These are phyloP conservation scores for Rhynchospora breviuscula DNA, from an alignment of 176 grass and related monocot genomes.

Conservation along the genomic window DNA sequence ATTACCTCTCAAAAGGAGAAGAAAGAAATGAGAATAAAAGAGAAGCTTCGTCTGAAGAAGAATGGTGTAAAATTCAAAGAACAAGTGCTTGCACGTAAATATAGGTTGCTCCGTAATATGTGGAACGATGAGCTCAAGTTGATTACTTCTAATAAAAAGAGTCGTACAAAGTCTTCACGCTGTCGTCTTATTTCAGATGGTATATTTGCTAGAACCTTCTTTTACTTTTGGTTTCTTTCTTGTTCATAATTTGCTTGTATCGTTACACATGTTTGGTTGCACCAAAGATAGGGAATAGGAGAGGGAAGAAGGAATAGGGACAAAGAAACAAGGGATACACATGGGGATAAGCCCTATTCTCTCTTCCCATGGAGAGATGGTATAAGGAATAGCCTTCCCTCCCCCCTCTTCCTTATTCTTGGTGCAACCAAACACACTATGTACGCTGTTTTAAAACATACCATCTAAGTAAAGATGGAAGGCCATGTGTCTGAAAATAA, in stretches of 20 bases:
- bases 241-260: not conserved
- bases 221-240: not conserved
- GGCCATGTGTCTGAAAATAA: not conserved
- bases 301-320: too few species aligned
- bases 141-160: slow-evolving; percentile 47
- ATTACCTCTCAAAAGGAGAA: slow-evolving; percentile 31
- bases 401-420: too few species aligned
- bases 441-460: not conserved
- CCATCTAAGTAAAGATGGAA: not conserved
- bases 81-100: slow-evolving; percentile 71
- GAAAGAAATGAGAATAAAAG: slow-evolving; percentile 45
- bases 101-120: slow-evolving; percentile 53
- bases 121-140: slow-evolving; percentile 88
- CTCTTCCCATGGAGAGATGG: too few species aligned
- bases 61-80: slow-evolving; percentile 56
- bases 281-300: too few species aligned
- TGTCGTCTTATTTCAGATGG: slow-evolving; percentile 55
- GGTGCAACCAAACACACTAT: too few species aligned
- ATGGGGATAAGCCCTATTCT: too few species aligned
- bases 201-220: slow-evolving; percentile 18
- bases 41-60: slow-evolving; percentile 43
- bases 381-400: too few species aligned
- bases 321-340: too few species aligned
- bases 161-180: slow-evolving; percentile 63
- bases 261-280: not conserved